A percentile compares a stretch with the other conserved stretches of the same genome.
Evolutionary conservation across 1,284 basidiomycete species (phyloP).

Genomic region (Austroboletus novae-zelandiae): DNA sequence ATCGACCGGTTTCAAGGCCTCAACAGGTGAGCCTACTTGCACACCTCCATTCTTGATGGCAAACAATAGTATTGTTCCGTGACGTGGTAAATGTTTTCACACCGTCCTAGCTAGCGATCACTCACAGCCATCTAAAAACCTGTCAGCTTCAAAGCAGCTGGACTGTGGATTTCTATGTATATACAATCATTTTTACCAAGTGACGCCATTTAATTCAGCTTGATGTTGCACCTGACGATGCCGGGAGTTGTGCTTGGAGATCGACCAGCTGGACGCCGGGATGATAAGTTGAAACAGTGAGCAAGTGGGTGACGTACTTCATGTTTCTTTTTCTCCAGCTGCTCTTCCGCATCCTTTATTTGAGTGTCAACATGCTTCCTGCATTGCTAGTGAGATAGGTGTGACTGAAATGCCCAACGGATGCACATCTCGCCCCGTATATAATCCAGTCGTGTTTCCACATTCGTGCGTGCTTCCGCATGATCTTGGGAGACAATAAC

Average conservation of each 20-base stretch:
- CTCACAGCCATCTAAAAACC: too few species aligned
- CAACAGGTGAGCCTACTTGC: neutral
- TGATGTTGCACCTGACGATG: slow-evolving; percentile 7
- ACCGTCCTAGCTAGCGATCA: too few species aligned
- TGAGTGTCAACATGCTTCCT: slow-evolving; percentile 82
- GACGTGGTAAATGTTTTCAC: too few species aligned
- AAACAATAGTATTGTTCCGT: too few species aligned
- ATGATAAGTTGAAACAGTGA: slow-evolving; percentile 10
- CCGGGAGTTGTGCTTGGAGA: slow-evolving; percentile 56
- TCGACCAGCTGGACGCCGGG: slow-evolving; percentile 53
- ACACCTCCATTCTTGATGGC: too few species aligned
- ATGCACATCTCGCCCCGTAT: slow-evolving; percentile 88
- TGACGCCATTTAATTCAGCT: slow-evolving; percentile 1
- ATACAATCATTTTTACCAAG: too few species aligned
- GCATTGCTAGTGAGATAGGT: slow-evolving; percentile 9
- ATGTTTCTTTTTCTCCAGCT: slow-evolving; percentile 74
- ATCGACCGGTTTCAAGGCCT: neutral
- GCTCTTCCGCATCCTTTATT: slow-evolving; percentile 72
- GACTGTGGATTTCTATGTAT: too few species aligned
- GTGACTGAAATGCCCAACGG: neutral
- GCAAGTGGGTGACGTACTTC: slow-evolving; percentile 50
- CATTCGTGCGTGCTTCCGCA: slow-evolving; percentile 84
- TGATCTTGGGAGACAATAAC: slow-evolving; percentile 91
- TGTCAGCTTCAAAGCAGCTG: too few species aligned
- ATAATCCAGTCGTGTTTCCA: slow-evolving; percentile 90